These are phyloP conservation scores for Nitzschia sp. DNA, from an alignment of 108 stramenopile genomes.

Conservation along the genomic window DNA sequence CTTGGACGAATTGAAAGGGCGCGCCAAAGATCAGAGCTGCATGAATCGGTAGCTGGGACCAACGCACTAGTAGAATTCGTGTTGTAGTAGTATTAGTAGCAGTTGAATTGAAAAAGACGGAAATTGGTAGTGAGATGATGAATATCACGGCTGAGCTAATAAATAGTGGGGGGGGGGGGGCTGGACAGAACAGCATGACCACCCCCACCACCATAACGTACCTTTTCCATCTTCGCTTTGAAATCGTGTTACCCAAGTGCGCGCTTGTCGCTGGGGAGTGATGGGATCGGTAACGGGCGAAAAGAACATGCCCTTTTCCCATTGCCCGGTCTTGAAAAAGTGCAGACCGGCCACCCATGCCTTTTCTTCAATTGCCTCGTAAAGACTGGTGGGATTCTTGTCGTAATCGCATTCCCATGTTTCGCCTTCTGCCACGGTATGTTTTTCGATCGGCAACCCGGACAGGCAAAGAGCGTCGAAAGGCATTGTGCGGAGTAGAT, in stretches of 20 bases:
- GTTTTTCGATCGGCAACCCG: neutral
- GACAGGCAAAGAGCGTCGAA: conserved; percentile 1
- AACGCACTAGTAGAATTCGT: too few species aligned
- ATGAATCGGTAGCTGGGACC: conserved; percentile 60
- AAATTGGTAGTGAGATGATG: too few species aligned
- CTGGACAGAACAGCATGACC: too few species aligned
- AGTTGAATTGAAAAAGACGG: too few species aligned
- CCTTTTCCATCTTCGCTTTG: conserved; percentile 25
- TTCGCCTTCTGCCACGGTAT: neutral
- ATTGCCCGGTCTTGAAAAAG: conserved; percentile 41
- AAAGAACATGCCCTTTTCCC: conserved; percentile 32
- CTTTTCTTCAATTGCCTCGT: conserved; percentile 64
- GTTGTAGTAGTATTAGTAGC: too few species aligned
- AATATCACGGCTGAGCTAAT: too few species aligned
- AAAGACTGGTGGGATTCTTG: conserved; percentile 62
- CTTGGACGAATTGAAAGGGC: conserved; percentile 35
- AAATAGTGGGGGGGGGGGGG: too few species aligned
- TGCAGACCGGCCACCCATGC: conserved; percentile 46
- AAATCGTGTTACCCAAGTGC: conserved; percentile 80
- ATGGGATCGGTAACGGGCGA: conserved; percentile 8
- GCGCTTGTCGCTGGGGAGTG: conserved; percentile 46
- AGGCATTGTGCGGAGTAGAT: too few species aligned
- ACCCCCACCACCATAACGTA: too few species aligned
- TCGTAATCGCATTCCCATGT: conserved; percentile 73
- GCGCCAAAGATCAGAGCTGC: conserved; percentile 52